Evolutionary conservation across 2,329 filamentous ascomycete genomes (phyloP).

Genomic region (Penicillium fuscoglaucum): DNA sequence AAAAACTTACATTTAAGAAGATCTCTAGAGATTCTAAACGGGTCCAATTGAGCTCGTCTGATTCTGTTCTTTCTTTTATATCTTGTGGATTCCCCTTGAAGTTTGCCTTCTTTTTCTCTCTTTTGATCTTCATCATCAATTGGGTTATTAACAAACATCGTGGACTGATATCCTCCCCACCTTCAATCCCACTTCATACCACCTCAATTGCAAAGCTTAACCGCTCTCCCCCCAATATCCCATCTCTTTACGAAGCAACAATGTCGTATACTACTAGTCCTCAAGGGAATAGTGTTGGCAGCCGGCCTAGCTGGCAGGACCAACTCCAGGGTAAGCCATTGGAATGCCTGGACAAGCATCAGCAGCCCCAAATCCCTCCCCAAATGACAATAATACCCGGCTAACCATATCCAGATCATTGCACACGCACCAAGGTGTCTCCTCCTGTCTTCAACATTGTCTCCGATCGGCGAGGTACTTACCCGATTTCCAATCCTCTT

Average conservation of each 20-base stretch:
- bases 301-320: constrained; percentile 54
- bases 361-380: not conserved
- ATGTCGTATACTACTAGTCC: constrained; percentile 29
- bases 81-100: constrained; percentile 2
- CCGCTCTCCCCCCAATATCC: not conserved
- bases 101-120: constrained; percentile 11
- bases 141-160: constrained; percentile 3
- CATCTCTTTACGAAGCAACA: not conserved
- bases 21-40: constrained; percentile 16
- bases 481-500: constrained; percentile 18
- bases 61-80: constrained; percentile 16
- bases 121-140: constrained; percentile 11
- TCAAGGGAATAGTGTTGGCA: constrained; percentile 21
- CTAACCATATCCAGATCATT: constrained; percentile 53
- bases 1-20: constrained; percentile 13
- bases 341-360: not conserved
- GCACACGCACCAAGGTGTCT: constrained; percentile 54
- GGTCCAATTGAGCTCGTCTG: constrained; percentile 16
- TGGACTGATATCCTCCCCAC: constrained; percentile 3
- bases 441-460: constrained; percentile 67
- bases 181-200: constrained; percentile 16
- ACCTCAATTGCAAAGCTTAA: constrained; percentile 4
- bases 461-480: constrained; percentile 70
- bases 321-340: constrained; percentile 54
- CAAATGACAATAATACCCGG: constrained; percentile 9